A percentile compares a stretch with the other conserved stretches of the same genome.
Conservation (phyloP, 2,329 filamentous ascomycete genomes). For the Trichoderma sp. region DNA sequence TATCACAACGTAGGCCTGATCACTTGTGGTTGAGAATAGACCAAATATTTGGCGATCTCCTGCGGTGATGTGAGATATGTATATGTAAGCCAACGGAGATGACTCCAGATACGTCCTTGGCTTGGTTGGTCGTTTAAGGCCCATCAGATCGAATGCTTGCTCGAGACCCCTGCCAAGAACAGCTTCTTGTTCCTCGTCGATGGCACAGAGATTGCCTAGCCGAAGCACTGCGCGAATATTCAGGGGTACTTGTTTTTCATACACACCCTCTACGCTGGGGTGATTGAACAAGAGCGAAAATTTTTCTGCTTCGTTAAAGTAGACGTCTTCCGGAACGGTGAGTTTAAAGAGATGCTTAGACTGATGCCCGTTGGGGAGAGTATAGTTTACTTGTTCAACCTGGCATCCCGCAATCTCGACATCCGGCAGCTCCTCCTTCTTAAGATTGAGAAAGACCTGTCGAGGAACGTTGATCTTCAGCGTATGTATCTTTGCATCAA, state of each 20-base stretch:
- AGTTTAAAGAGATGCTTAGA: conserved; percentile 94
- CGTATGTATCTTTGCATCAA: conserved; percentile 86
- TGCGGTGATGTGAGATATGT: conserved; percentile 86
- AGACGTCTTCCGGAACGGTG: conserved; percentile 82
- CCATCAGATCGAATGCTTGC: conserved; percentile 82
- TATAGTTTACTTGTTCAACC: conserved; percentile 91
- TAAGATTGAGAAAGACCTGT: conserved; percentile 88
- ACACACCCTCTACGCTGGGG: conserved; percentile 92
- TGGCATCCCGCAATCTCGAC: conserved; percentile 82
- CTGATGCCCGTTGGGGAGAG: conserved; percentile 88
- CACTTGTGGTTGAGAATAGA: conserved; percentile 78
- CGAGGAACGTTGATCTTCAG: conserved; percentile 87
- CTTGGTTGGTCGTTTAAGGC: conserved; percentile 67
- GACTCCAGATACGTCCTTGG: conserved; percentile 69
- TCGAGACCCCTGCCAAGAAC: conserved; percentile 91
- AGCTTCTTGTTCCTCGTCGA: conserved; percentile 85
- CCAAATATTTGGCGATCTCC: conserved; percentile 93
- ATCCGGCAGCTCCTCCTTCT: conserved; percentile 80
- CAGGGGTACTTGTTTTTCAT: conserved; percentile 88
- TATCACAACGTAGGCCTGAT: conserved; percentile 83
- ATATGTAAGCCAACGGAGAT: conserved; percentile 76
- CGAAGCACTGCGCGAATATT: conserved; percentile 84
- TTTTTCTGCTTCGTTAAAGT: conserved; percentile 79
- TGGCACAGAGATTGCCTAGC: conserved; percentile 86
- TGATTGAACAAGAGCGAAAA: conserved; percentile 84